Percentiles rank a stretch among this genome's conserved stretches.
phyloP scores from a whole-genome alignment of 2,329 filamentous ascomycete species.

The Chaetomiaceae sp. region DNA sequence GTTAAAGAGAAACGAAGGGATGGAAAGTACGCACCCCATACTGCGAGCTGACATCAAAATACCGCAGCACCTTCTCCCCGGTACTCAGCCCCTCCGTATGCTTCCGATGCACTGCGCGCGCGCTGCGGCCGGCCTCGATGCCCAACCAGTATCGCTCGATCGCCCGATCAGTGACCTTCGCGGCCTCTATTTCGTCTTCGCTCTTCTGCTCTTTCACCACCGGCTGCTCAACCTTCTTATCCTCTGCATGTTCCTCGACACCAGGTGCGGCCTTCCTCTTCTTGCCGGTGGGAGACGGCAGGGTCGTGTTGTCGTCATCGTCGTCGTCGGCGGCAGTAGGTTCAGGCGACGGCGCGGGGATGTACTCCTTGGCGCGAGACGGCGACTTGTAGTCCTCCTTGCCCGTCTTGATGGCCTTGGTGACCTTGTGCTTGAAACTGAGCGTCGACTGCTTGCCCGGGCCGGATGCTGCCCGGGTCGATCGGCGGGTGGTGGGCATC shows the following conservation, averaged over 20 bases:
- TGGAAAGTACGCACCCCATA: slow-evolving; percentile 90
- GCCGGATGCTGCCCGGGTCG: slow-evolving; percentile 32
- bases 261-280: too few species aligned
- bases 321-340: background rate
- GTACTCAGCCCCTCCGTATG: slow-evolving; percentile 51
- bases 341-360: slow-evolving; percentile 13
- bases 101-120: slow-evolving; percentile 68
- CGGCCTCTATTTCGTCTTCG: slow-evolving; percentile 23
- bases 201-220: slow-evolving; percentile 10
- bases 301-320: background rate
- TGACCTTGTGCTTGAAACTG: slow-evolving; percentile 52
- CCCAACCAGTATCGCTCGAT: slow-evolving; percentile 71
- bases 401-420: slow-evolving; percentile 44
- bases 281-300: too few species aligned
- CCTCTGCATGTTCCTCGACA: slow-evolving; percentile 19
- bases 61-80: slow-evolving; percentile 79
- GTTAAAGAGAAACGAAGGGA: too few species aligned
- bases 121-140: slow-evolving; percentile 62
- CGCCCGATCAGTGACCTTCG: slow-evolving; percentile 57
- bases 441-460: slow-evolving; percentile 48
- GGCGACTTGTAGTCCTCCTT: slow-evolving; percentile 30
- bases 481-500: slow-evolving; percentile 47
- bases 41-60: slow-evolving; percentile 87
- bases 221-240: slow-evolving; percentile 1
- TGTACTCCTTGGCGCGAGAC: slow-evolving; percentile 31